Percentiles rank a stretch among this genome's conserved stretches.
phyloP scores from a whole-genome alignment of 805 yeast genomes.

The Isabelozyma heimii region DNA sequence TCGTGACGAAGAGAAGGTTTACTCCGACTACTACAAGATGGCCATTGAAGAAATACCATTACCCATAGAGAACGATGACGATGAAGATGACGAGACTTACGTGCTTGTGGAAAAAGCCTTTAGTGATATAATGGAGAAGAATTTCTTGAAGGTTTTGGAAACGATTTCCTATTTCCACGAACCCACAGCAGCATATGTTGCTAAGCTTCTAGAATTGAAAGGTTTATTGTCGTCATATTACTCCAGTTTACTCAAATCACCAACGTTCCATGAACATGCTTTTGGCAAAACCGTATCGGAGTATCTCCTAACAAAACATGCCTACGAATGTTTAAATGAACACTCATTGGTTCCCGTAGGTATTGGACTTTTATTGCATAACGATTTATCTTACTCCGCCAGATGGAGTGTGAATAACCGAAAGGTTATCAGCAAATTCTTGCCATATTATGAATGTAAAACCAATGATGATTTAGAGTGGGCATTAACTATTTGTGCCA shows the following conservation, averaged over 20 bases:
- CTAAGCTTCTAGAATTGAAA: constrained; percentile 62
- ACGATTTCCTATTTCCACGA: constrained; percentile 58
- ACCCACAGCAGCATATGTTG: constrained; percentile 60
- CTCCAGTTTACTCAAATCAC: constrained; percentile 5
- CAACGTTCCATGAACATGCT: constrained; percentile 6
- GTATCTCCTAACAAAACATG: constrained; percentile 52
- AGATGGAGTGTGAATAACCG: constrained; percentile 30
- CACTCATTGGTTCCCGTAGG: constrained; percentile 64
- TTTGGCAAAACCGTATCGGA: constrained; percentile 46
- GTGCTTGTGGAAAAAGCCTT: constrained; percentile 43
- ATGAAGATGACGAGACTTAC: constrained; percentile 28
- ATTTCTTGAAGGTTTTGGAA: constrained; percentile 55
- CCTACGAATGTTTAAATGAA: constrained; percentile 50
- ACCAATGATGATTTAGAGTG: constrained; percentile 79
- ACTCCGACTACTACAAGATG: constrained; percentile 29
- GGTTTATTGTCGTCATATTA: constrained; percentile 50
- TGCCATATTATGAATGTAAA: constrained; percentile 59
- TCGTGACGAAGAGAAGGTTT: constrained; percentile 38
- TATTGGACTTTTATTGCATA: constrained; percentile 53
- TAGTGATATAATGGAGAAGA: constrained; percentile 52
- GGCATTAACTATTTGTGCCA: constrained; percentile 71
- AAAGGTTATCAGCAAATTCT: constrained; percentile 48
- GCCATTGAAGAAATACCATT: constrained; percentile 34
- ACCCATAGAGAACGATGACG: constrained; percentile 24
- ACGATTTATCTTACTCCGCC: constrained; percentile 42